Percentiles rank a stretch among this genome's conserved stretches.
Evolutionary conservation across 371 early-diverging fungal species (phyloP).

Genomic region (Mycotypha africana): DNA sequence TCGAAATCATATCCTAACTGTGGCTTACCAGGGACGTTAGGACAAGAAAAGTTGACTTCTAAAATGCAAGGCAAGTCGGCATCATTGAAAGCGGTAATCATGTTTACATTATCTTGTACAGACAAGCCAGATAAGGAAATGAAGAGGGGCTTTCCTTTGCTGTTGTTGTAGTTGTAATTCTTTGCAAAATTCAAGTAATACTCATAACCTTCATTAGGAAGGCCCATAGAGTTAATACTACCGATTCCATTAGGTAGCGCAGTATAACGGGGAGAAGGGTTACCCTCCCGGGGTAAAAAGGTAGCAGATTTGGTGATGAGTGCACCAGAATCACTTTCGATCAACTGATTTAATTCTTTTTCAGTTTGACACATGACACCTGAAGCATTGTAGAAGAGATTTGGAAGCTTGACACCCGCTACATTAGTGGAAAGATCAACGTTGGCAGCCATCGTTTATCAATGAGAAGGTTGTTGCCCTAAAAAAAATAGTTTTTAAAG

Average conservation of each 20-base stretch:
- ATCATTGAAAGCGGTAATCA: constrained; percentile 36
- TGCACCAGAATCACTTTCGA: constrained; percentile 40
- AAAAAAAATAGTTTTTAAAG: too few species aligned
- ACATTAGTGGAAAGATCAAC: constrained; percentile 43
- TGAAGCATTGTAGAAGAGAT: constrained; percentile 46
- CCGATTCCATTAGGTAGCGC: constrained; percentile 31
- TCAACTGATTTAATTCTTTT: constrained; percentile 30
- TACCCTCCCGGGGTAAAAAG: constrained; percentile 34
- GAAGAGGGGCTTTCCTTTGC: constrained; percentile 34
- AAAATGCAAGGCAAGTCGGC: constrained; percentile 37
- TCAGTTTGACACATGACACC: constrained; percentile 43
- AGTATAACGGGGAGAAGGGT: constrained; percentile 40
- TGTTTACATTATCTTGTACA: constrained; percentile 38
- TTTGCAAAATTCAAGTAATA: constrained; percentile 43
- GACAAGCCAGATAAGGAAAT: constrained; percentile 42
- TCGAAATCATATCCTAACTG: constrained; percentile 45
- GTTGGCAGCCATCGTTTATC: constrained; percentile 31
- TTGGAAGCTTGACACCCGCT: constrained; percentile 41
- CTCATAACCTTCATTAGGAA: constrained; percentile 43
- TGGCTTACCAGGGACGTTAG: constrained; percentile 48
- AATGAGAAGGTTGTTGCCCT: too few species aligned
- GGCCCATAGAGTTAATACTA: constrained; percentile 50
- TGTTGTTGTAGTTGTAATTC: constrained; percentile 27
- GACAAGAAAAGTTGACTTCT: constrained; percentile 49
- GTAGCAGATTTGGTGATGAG: constrained; percentile 49